Evolutionary conservation across 805 yeast species (phyloP), one percentile per base, ranked within the genome.

Genomic region (Ascoidea tarda): DNA sequence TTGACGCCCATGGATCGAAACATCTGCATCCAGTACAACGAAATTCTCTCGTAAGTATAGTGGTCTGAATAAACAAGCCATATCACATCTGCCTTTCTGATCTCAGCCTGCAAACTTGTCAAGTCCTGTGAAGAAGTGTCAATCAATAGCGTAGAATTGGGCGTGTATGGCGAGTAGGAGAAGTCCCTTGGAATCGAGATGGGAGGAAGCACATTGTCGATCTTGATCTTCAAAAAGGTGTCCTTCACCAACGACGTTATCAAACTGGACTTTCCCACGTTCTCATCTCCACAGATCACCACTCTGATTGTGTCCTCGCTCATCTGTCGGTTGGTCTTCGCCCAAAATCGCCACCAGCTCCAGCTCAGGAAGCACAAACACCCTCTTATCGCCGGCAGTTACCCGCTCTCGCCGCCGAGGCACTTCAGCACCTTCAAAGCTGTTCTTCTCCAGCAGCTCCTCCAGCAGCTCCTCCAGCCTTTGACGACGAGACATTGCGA

Each of bases 61-160:
- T 89, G 96, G 62, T 90, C 98, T 3, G 93, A 78, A 63, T 90
- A 93, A 0, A 93, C 88, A n/a, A 93, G 74, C 91, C 96, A 85
- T 2, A 93, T 85, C 12, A 89, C 97, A 66, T 87, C 91, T 0
- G 97, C 93, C 51, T 77, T 75, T 49, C 95, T 75, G 57, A 93
- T 76, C 63, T 88, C 96, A 38, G 75, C 71, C 54, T 85, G 87
- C 12, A 93, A 67, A 0, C 69, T 63, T 1, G 68, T 67, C 42
- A 79, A 67, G 61, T 88, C 95, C 0, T 82, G 74, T 1, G 88
- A 73, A 1, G 82, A 70, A 0, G 98, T 91, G 63, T 93, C 99
- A 1, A 89, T 76, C 5, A 93, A 69, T 4, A 87, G 73, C 0
- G 95, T 85, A 5, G 79, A 75, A 46, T 76, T 75, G 2, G 83